Percentiles rank a stretch among this genome's conserved stretches.
These are phyloP conservation scores for Candida buenavistaensis DNA, from an alignment of 1,139 yeast species.

Conservation along the genomic window DNA sequence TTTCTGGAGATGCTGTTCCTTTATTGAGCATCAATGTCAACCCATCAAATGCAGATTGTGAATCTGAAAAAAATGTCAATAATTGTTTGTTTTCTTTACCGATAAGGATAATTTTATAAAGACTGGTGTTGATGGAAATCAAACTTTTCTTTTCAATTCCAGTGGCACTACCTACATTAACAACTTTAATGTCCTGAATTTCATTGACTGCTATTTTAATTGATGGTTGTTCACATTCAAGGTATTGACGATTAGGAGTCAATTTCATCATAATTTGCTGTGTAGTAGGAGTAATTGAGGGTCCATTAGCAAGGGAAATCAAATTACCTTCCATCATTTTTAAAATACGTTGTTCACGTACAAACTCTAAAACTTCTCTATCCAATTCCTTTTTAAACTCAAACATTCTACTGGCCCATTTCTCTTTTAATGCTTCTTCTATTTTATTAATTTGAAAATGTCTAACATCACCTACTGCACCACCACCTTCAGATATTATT, in stretches of 20 bases:
- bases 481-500: conserved; percentile 44
- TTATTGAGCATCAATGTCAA: conserved; percentile 56
- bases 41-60: conserved; percentile 79
- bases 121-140: conserved; percentile 54
- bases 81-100: conserved; percentile 43
- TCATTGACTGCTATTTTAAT: conserved; percentile 4
- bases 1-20: conserved; percentile 51
- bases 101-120: conserved; percentile 50
- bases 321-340: conserved; percentile 36
- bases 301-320: conserved; percentile 2
- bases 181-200: conserved; percentile 2
- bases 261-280: conserved; percentile 1
- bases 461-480: conserved; percentile 47
- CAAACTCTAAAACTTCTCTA: conserved; percentile 68
- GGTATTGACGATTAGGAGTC: conserved; percentile 3
- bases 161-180: conserved; percentile 4
- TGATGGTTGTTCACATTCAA: conserved; percentile 2
- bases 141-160: conserved; percentile 19
- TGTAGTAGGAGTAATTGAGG: too few relatives aligned
- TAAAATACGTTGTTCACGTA: conserved; percentile 74
- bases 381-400: conserved; percentile 54
- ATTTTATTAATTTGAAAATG: conserved; percentile 51
- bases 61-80: conserved; percentile 67
- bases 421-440: conserved; percentile 29
- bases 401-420: conserved; percentile 40